Evolutionary conservation across 352 stramenopile species (phyloP).

Genomic region (Peronospora destructor): DNA sequence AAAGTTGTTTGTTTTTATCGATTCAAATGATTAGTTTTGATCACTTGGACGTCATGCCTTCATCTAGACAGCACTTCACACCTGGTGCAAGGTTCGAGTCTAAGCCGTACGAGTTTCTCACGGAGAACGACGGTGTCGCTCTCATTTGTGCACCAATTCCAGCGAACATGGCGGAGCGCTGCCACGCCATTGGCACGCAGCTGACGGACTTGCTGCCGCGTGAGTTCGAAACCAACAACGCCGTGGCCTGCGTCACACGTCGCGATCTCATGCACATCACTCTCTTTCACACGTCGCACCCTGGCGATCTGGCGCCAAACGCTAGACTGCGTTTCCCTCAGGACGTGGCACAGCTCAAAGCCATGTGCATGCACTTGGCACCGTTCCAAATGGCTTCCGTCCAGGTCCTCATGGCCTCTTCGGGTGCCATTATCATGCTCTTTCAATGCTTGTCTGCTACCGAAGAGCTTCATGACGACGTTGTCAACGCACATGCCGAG

Average conservation of each 20-base stretch:
- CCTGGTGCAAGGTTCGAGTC: slow-evolving; percentile 32
- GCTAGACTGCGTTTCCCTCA: slow-evolving; percentile 29
- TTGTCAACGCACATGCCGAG: slow-evolving; percentile 31
- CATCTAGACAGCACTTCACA: slow-evolving; percentile 30
- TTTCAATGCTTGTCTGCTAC: slow-evolving; percentile 36
- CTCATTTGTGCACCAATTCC: slow-evolving; percentile 48
- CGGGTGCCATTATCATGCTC: slow-evolving; percentile 60
- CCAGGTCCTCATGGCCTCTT: slow-evolving; percentile 51
- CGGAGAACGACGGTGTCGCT: slow-evolving; percentile 36
- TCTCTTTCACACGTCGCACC: slow-evolving; percentile 74
- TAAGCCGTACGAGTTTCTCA: slow-evolving; percentile 45
- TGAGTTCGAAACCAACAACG: slow-evolving; percentile 22
- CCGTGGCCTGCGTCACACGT: slow-evolving; percentile 52
- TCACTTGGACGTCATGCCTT: not conserved
- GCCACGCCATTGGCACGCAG: slow-evolving; percentile 34
- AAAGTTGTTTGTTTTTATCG: not conserved
- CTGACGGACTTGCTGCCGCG: slow-evolving; percentile 41
- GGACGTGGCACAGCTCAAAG: slow-evolving; percentile 40
- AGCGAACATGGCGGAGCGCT: slow-evolving; percentile 28
- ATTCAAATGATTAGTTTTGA: not conserved
- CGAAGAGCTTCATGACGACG: slow-evolving; percentile 8
- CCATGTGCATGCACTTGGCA: slow-evolving; percentile 32
- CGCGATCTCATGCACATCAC: slow-evolving; percentile 72
- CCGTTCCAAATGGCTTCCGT: slow-evolving; percentile 42
- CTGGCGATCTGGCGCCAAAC: slow-evolving; percentile 41